Percentiles rank a stretch among this genome's conserved stretches.
Conservation (phyloP, 2,329 filamentous ascomycete species). For the Alternaria arbusti region DNA sequence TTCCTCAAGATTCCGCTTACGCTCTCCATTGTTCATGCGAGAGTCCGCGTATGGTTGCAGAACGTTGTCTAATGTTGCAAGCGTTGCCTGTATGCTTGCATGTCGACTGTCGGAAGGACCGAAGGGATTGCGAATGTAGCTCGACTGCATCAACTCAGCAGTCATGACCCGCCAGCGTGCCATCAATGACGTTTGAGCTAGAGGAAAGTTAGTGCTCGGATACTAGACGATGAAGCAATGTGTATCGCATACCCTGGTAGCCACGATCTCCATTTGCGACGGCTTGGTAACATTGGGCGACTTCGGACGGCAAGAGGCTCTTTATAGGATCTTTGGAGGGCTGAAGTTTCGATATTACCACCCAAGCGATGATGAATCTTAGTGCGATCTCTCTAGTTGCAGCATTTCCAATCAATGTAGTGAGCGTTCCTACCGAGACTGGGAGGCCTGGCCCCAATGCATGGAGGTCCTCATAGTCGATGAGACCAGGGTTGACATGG, state of each 20-base stretch:
- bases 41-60: slow-evolving; percentile 36
- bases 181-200: slow-evolving; percentile 26
- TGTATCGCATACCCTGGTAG: slow-evolving; percentile 20
- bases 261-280: slow-evolving; percentile 16
- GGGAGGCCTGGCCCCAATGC: slow-evolving; percentile 29
- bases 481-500: slow-evolving; percentile 22
- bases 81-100: slow-evolving; percentile 27
- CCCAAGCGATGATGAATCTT: slow-evolving; percentile 42
- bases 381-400: slow-evolving; percentile 37
- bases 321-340: slow-evolving; percentile 16
- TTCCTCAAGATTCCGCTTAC: slow-evolving; percentile 42
- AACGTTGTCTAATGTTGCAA: slow-evolving; percentile 32
- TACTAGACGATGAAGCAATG: not conserved
- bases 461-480: slow-evolving; percentile 33
- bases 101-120: slow-evolving; percentile 31
- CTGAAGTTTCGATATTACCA: slow-evolving; percentile 32
- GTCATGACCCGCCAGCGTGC: slow-evolving; percentile 43
- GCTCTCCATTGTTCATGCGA: slow-evolving; percentile 34
- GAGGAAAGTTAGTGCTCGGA: not conserved
- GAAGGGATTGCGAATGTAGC: slow-evolving; percentile 35
- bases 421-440: slow-evolving; percentile 30
- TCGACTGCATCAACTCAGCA: slow-evolving; percentile 35
- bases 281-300: slow-evolving; percentile 26
- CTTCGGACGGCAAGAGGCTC: slow-evolving; percentile 38
- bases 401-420: slow-evolving; percentile 35